Base-by-base conservation (phyloP, 176 grass and related monocot species). In the Puccinellia tenuiflora region DNA sequence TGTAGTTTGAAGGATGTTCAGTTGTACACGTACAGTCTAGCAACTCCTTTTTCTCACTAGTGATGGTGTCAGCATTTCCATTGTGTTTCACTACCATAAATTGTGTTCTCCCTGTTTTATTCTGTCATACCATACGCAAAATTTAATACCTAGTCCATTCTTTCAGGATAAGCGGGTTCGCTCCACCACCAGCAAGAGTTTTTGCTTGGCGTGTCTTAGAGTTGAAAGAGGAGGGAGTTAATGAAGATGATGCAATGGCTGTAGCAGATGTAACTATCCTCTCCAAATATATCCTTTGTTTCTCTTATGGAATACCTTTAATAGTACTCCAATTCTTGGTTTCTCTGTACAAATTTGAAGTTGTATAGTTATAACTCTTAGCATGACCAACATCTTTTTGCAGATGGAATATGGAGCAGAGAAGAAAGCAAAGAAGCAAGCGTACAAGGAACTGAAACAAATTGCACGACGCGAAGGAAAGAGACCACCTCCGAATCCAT, bases 131-230 rank as follows among this genome's bases (percentile, higher is more conserved):
- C 65, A 7, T 76, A 28, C 38, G 37, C 28, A 26, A 26, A 45
- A 39, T 37, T 38, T 33, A 33, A 25, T 33, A 31, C 9, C 20
- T 14, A 7, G 9, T 63, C 61, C 10, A 53, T 67, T 47, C 34
- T 85, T 82, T 64, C 79, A 98, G 96, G 79, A 85, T 98, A 91
- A 91, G 86, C 55, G 88, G 82, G 31, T 92, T 91, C 85, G 92
- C 90, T 87, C 88, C 92, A 34, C 92, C 96, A 63, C 89, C 92
- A 65, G 88, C 96, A 35, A 84, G 92, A 90, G 77, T 95, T 88
- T 98, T 98, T 75, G 92, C 92, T 82, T 98, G 90, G 91, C 85
- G 89, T 74, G 80, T 98, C 30, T 72, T 98, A 75, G 91, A 98
- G 53, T 75, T 98, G 81, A 98, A 86, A 78, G 38, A 81, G 17